A percentile compares a stretch with the other conserved stretches of the same genome.
These are phyloP conservation scores for Diaporthe citrichinensis DNA, from an alignment of 2,329 filamentous ascomycete genomes.

Conservation along the genomic window DNA sequence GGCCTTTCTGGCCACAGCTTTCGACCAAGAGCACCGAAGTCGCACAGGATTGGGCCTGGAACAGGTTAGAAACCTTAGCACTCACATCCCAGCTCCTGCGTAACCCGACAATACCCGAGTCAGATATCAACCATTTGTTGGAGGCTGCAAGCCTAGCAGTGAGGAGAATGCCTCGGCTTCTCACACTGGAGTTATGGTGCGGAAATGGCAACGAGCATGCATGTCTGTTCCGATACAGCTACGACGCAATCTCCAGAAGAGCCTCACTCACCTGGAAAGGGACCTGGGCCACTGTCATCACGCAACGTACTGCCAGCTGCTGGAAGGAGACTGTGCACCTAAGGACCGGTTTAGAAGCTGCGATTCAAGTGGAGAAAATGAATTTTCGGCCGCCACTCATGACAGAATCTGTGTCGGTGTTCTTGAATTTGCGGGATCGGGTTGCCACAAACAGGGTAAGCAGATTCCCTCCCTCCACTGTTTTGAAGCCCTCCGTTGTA, in stretches of 20 bases:
- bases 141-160: not conserved
- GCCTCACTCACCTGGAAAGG: not conserved
- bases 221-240: not conserved
- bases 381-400: fast-evolving
- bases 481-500: not conserved
- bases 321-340: not conserved
- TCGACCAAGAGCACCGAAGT: not conserved
- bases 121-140: not conserved
- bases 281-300: not conserved
- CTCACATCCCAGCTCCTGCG: not conserved
- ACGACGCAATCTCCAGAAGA: not conserved
- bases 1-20: not conserved
- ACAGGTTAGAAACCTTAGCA: not conserved
- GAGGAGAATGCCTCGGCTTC: not conserved
- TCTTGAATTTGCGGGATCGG: not conserved
- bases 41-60: not conserved
- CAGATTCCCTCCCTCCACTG: not conserved
- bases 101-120: not conserved
- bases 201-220: not conserved
- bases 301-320: not conserved
- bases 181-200: not conserved
- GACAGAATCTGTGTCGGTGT: not conserved
- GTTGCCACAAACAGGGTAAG: not conserved
- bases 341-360: not conserved
- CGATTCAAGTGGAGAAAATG: not conserved